Base-by-base conservation (phyloP, 2,329 filamentous ascomycete genomes). In the Pseudogymnoascus sp. region DNA sequence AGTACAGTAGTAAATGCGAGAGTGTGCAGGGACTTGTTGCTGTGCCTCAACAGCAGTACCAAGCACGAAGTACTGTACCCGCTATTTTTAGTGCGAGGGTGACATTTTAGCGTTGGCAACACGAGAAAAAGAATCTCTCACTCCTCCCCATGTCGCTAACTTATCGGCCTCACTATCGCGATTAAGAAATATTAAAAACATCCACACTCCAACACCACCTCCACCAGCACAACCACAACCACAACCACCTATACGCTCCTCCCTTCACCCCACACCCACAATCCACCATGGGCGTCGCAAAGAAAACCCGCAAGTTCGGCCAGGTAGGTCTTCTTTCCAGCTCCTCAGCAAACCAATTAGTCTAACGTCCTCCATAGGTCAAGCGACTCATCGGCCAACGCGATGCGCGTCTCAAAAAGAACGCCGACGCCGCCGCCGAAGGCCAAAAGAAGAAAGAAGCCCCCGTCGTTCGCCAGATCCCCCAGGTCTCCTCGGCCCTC, bases 261-360 rank as follows among this genome's bases (percentile, higher is more conserved):
- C 11, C 12, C 33, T 38, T n/a, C 33, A 60, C 37, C 19, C 31
- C 56, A 14, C 24, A 50, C 22, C 8, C 14, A 14, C 37, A 62
- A 38, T 16, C 8, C 24, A 63, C 66, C 37, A 97, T 97, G 93
- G 93, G 92, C 78, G 85, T 92, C 69, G 85, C 88, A 67, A 96
- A 96, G 81, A 91, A 88, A 75, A 96, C 91, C 61, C 87, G 93
- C 79, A 97, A 97, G 80, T 98, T 96, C 75, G 93, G 87, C 60
- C 79, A 83, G 74, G 84, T 85, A 72, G 65, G 78, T 73, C 67
- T 61, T 2, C 63, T 67, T 70, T 71, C 68, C 61, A 38, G 64
- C 50, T 56, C 50, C n/a, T 68, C 68, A 69, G 68, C 66, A 72
- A 76, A 74, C 33, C 28, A 43, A 24, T 37, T 24, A 2, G 37